Evolutionary conservation across 169 alveolate genomes (phyloP).

Genomic region (Perkinsus chesapeaki): DNA sequence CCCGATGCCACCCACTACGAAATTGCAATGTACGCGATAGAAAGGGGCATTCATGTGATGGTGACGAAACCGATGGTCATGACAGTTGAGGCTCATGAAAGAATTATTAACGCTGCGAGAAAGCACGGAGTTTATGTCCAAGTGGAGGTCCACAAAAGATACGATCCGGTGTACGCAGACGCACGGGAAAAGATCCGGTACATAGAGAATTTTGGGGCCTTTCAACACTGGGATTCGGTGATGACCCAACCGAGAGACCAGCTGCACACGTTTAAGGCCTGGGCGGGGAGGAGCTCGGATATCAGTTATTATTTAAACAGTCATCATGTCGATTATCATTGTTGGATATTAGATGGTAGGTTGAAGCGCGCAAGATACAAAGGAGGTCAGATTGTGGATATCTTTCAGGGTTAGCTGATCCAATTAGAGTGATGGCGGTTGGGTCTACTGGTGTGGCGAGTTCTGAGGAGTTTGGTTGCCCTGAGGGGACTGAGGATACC

Average conservation of each 20-base stretch:
- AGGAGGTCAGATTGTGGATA: not conserved
- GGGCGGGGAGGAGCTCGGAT: slow-evolving; percentile 14
- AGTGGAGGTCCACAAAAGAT: slow-evolving; percentile 12
- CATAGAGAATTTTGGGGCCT: not conserved
- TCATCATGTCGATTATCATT: slow-evolving; percentile 13
- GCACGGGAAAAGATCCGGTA: not conserved
- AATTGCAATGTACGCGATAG: not conserved
- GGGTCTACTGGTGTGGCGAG: not conserved
- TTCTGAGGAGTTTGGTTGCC: not conserved
- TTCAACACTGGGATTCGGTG: not conserved
- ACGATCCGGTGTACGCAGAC: slow-evolving; percentile 10
- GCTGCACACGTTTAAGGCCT: slow-evolving; percentile 11
- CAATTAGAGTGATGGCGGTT: not conserved
- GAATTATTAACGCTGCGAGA: not conserved
- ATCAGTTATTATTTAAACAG: slow-evolving; percentile 5
- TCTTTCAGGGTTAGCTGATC: not conserved
- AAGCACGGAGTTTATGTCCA: not conserved
- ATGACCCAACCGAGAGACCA: slow-evolving; percentile 11
- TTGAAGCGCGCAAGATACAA: not conserved
- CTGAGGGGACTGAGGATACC: not conserved
- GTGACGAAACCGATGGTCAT: slow-evolving; percentile 4
- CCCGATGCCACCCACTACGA: slow-evolving; percentile 17
- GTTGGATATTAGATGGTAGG: slow-evolving; percentile 13
- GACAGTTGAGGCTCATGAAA: not conserved
- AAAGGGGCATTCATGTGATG: slow-evolving; percentile 3